These are phyloP conservation scores for Kwoniella dejecticola DNA, from an alignment of 768 basidiomycete genomes.

Conservation along the genomic window DNA sequence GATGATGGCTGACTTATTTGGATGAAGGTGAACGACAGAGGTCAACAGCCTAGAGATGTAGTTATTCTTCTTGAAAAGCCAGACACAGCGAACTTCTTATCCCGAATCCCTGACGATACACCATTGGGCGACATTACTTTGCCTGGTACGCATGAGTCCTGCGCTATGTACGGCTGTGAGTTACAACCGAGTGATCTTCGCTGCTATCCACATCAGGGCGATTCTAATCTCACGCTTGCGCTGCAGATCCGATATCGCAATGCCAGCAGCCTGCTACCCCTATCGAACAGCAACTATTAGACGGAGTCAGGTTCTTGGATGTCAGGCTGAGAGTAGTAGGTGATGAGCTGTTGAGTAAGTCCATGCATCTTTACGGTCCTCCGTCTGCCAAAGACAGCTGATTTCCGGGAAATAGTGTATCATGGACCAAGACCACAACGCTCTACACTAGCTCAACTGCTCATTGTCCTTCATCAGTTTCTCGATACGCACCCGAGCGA, in stretches of 20 bases:
- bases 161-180: slow-evolving; percentile 31
- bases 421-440: slow-evolving; percentile 76
- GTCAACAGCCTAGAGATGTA: background rate
- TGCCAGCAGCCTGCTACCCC: slow-evolving; percentile 72
- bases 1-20: too few species aligned
- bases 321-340: slow-evolving; percentile 73
- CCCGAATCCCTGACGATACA: slow-evolving; percentile 66
- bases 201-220: slow-evolving; percentile 39
- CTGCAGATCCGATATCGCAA: slow-evolving; percentile 70
- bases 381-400: too few species aligned
- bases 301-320: slow-evolving; percentile 76
- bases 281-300: slow-evolving; percentile 68
- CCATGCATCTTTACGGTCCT: background rate
- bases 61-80: slow-evolving; percentile 18
- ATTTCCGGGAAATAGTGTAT: too few species aligned
- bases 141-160: slow-evolving; percentile 63
- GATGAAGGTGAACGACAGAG: too few species aligned
- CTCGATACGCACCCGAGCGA: slow-evolving; percentile 68
- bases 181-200: background rate
- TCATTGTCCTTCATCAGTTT: slow-evolving; percentile 66
- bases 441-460: slow-evolving; percentile 68
- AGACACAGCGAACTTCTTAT: slow-evolving; percentile 35
- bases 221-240: background rate
- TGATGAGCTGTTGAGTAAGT: slow-evolving; percentile 61
- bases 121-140: slow-evolving; percentile 74